These are phyloP conservation scores for Tetraselmis chui DNA, from an alignment of 139 green algal species.

Conservation along the genomic window DNA sequence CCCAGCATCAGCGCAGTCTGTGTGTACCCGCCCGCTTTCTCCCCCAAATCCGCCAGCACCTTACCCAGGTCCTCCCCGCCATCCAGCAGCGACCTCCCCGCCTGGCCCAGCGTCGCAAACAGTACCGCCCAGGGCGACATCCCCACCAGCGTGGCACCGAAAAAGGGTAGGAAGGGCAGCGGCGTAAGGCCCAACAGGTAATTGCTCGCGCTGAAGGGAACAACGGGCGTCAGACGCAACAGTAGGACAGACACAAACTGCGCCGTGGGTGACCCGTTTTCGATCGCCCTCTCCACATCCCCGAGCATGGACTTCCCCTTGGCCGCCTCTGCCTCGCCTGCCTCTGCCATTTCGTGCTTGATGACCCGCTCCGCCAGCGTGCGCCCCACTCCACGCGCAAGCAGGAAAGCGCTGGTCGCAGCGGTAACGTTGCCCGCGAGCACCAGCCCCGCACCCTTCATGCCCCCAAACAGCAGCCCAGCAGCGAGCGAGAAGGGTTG, in stretches of 20 bases:
- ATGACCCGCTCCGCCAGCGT: slow-evolving; percentile 39
- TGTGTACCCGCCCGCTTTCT: slow-evolving; percentile 30
- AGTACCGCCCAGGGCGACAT: background rate
- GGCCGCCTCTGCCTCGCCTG: background rate
- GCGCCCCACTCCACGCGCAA: slow-evolving; percentile 38
- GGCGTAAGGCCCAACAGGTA: slow-evolving; percentile 77
- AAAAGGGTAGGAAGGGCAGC: slow-evolving; percentile 51
- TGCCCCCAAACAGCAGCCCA: slow-evolving; percentile 71
- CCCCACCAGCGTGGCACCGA: slow-evolving; percentile 46
- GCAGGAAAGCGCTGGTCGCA: slow-evolving; percentile 42
- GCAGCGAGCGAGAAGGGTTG: slow-evolving; percentile 69
- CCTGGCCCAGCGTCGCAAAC: slow-evolving; percentile 56
- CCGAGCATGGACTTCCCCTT: background rate
- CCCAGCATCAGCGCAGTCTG: slow-evolving; percentile 27
- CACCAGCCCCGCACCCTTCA: slow-evolving; percentile 47
- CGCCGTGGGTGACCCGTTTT: slow-evolving; percentile 53
- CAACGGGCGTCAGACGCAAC: slow-evolving; percentile 71
- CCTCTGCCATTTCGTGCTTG: background rate
- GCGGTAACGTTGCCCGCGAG: slow-evolving; percentile 42
- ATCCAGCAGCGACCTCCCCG: slow-evolving; percentile 49
- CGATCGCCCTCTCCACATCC: slow-evolving; percentile 33
- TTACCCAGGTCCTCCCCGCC: slow-evolving; percentile 36
- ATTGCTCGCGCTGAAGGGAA: slow-evolving; percentile 69
- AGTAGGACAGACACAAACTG: slow-evolving; percentile 64
- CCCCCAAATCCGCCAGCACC: slow-evolving; percentile 29